These are phyloP conservation scores for Citropsis articulata DNA, from an alignment of 345 rosid genomes.

Conservation along the genomic window DNA sequence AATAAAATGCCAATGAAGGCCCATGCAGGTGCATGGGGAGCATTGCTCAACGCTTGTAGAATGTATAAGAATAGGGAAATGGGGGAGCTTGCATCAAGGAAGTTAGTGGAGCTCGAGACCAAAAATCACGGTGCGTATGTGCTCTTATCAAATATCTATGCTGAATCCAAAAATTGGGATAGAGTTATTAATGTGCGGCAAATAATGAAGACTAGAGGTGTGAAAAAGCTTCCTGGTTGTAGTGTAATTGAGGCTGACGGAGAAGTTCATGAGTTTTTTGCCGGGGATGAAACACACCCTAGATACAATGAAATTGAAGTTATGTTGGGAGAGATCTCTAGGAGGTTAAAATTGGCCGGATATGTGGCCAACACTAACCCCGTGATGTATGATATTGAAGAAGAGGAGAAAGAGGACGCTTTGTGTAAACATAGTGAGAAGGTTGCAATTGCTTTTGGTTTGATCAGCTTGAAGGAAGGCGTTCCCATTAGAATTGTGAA, in stretches of 20 bases:
- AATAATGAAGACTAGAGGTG: slow-evolving; percentile 51
- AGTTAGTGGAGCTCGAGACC: slow-evolving; percentile 52
- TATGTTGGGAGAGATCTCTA: slow-evolving; percentile 41
- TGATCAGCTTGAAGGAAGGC: slow-evolving; percentile 53
- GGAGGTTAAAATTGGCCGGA: slow-evolving; percentile 57
- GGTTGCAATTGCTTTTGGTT: slow-evolving; percentile 57
- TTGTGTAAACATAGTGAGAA: slow-evolving; percentile 69
- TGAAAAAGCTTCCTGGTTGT: slow-evolving; percentile 60
- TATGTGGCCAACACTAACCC: slow-evolving; percentile 53
- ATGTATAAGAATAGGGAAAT: slow-evolving; percentile 50
- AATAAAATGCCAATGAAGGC: slow-evolving; percentile 54
- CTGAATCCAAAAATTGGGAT: slow-evolving; percentile 58
- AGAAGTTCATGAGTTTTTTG: slow-evolving; percentile 57
- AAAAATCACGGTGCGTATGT: slow-evolving; percentile 54
- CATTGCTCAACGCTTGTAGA: slow-evolving; percentile 61
- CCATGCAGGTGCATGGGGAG: slow-evolving; percentile 65
- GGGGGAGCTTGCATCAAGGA: slow-evolving; percentile 49
- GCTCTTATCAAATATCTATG: slow-evolving; percentile 61
- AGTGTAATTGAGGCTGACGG: slow-evolving; percentile 56
- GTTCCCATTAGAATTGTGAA: slow-evolving; percentile 59
- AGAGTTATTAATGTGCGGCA: slow-evolving; percentile 39
- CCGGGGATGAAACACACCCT: slow-evolving; percentile 53
- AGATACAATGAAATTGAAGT: slow-evolving; percentile 44
- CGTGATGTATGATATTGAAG: slow-evolving; percentile 72
- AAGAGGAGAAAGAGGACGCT: slow-evolving; percentile 69